Conservation (phyloP, 768 basidiomycete species). For the Suillus brevipes region DNA sequence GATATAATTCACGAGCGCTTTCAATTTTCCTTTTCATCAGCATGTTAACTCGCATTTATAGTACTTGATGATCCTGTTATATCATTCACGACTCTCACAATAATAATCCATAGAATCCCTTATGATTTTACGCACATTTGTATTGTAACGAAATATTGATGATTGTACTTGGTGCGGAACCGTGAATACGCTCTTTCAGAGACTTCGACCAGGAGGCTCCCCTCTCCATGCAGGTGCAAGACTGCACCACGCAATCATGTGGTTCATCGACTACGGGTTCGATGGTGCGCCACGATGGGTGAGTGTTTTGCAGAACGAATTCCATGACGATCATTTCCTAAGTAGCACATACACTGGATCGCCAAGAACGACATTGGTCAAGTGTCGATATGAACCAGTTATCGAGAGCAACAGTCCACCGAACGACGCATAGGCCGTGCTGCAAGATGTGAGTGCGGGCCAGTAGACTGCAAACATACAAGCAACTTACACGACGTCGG, state of each 20-base stretch:
- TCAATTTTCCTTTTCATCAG: neutral
- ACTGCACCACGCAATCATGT: neutral
- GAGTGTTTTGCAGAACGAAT: neutral
- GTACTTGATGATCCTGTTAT: neutral
- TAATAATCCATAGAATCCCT: neutral
- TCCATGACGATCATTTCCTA: constrained; percentile 52
- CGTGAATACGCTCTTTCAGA: neutral
- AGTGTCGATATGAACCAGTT: constrained; percentile 88
- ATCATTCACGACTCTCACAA: neutral
- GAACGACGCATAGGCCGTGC: constrained; percentile 95
- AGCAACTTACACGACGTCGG: constrained; percentile 66
- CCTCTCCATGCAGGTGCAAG: neutral
- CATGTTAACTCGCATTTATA: neutral
- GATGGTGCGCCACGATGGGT: neutral
- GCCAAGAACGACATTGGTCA: constrained; percentile 89
- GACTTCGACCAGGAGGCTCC: neutral
- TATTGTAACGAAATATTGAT: neutral
- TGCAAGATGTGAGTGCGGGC: constrained; percentile 31
- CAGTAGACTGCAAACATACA: constrained; percentile 4
- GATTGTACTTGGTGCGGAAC: neutral
- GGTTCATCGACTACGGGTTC: neutral
- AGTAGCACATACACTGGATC: constrained; percentile 90
- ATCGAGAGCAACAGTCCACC: constrained; percentile 95
- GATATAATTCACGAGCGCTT: neutral
- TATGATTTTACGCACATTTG: neutral